Evolutionary conservation across 257 asterid species (phyloP), one percentile per base, ranked within the genome.

Genomic region (Gentiana macrophylla): DNA sequence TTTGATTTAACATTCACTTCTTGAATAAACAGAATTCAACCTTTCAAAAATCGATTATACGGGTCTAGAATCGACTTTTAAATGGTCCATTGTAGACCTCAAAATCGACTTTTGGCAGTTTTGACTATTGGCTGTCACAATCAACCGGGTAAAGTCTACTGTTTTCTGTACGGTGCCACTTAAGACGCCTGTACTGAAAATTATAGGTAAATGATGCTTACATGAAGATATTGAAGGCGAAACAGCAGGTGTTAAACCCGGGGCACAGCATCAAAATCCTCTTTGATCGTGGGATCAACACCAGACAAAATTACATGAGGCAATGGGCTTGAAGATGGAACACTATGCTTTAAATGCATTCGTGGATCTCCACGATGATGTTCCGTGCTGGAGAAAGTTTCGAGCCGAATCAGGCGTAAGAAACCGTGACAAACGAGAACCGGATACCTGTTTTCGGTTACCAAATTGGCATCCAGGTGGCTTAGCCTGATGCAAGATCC

Each of bases 161-260:
- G n/a, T n/a, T n/a, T n/a, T n/a, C n/a, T n/a, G n/a, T n/a, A n/a
- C n/a, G n/a, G n/a, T n/a, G n/a, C n/a, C n/a, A n/a, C n/a, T n/a
- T n/a, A n/a, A n/a, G n/a, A n/a, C n/a, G n/a, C n/a, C n/a, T n/a
- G n/a, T n/a, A n/a, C n/a, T n/a, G n/a, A n/a, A n/a, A n/a, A n/a
- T 50, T 35, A 10, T 24, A 35, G 37, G 48, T 36, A 62, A 51
- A 2, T 13, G 55, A 35, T 68, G 74, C 98, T 87, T 70, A 87
- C 98, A 81, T 73, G 92, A 77, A 61, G 89, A 81, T 35, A 77
- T 75, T 24, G 78, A 67, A 15, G 86, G 85, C n/a, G 94, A 75
- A 59, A 63, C 63, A 7, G 83, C 60, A 57, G 84, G 73, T 74
- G 76, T 61, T 57, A 63, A 59, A 61, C 73, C 73, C 6, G 82